Evolutionary conservation across 768 basidiomycete species (phyloP).

Genomic region (Lactifluus subvellereus): DNA sequence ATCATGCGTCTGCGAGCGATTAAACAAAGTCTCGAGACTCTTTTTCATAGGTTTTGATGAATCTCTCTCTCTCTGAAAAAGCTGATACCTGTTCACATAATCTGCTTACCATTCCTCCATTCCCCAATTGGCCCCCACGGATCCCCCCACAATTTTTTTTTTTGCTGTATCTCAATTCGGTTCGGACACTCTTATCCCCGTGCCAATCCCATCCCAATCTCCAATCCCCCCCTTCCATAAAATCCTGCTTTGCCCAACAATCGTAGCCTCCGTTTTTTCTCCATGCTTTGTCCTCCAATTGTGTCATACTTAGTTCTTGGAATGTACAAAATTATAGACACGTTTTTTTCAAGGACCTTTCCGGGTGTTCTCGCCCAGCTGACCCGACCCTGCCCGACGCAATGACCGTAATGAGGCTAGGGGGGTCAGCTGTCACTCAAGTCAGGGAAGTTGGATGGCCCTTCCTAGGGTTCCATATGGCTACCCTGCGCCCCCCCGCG

Average conservation of each 20-base stretch:
- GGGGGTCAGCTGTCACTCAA: not conserved
- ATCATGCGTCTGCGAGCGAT: not conserved
- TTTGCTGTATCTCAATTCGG: constrained; percentile 20
- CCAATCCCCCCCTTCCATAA: not conserved
- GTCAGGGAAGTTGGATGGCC: not conserved
- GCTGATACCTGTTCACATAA: constrained; percentile 18
- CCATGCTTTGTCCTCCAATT: not conserved
- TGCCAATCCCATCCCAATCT: not conserved
- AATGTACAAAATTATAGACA: constrained; percentile 11
- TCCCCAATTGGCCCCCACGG: constrained; percentile 5
- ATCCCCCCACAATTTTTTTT: constrained; percentile 18
- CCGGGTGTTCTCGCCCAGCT: not conserved
- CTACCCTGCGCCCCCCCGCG: not conserved
- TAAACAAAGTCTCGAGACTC: not conserved
- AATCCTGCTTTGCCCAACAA: not conserved
- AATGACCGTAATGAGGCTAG: not conserved
- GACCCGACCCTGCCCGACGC: not conserved
- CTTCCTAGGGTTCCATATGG: not conserved
- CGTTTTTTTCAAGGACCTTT: not conserved
- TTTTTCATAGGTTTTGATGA: constrained; percentile 1
- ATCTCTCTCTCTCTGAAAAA: constrained; percentile 2
- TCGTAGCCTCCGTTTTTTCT: not conserved
- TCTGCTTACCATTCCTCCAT: not conserved
- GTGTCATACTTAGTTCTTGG: constrained; percentile 8
- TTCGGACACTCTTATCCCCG: not conserved